Percentiles rank a stretch among this genome's conserved stretches.
phyloP scores from a whole-genome alignment of 2,329 filamentous ascomycete genomes.

The Chaetomium sp. region DNA sequence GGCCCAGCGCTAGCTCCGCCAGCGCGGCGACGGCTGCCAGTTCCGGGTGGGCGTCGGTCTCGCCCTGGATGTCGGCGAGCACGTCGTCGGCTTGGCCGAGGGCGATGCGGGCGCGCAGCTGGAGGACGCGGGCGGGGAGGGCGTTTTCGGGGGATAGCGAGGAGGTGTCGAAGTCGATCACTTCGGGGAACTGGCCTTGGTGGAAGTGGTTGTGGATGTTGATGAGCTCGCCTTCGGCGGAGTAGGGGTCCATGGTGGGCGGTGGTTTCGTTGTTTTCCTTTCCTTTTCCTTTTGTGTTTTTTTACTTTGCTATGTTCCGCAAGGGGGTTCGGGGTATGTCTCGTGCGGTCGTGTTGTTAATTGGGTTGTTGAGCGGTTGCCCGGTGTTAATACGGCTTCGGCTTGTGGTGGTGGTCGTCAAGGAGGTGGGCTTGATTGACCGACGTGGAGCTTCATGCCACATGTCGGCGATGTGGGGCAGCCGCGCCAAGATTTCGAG shows the following conservation, averaged over 20 bases:
- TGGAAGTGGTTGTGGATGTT: constrained; percentile 67
- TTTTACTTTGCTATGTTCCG: too few species aligned
- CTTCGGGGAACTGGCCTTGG: constrained; percentile 78
- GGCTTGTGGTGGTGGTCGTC: background rate
- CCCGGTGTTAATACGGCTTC: background rate
- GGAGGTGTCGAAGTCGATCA: constrained; percentile 77
- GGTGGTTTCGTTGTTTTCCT: background rate
- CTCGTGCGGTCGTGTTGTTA: background rate
- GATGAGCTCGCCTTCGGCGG: constrained; percentile 63
- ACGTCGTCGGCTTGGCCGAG: constrained; percentile 72
- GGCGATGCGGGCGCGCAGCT: constrained; percentile 76
- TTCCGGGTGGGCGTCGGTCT: constrained; percentile 64
- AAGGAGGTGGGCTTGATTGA: constrained; percentile 12
- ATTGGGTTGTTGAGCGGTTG: background rate
- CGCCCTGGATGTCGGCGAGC: constrained; percentile 58
- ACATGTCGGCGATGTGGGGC: background rate
- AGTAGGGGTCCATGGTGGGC: constrained; percentile 59
- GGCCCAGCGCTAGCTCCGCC: constrained; percentile 58
- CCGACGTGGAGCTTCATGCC: constrained; percentile 17
- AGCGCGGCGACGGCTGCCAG: constrained; percentile 70
- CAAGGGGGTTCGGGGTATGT: background rate
- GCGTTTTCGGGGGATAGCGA: constrained; percentile 73
- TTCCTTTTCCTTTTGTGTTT: too few species aligned
- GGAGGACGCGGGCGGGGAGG: constrained; percentile 68
- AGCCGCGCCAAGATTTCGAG: constrained; percentile 2